These are phyloP conservation scores for Corynespora cassiicola DNA, from an alignment of 2,329 filamentous ascomycete species.

Conservation along the genomic window DNA sequence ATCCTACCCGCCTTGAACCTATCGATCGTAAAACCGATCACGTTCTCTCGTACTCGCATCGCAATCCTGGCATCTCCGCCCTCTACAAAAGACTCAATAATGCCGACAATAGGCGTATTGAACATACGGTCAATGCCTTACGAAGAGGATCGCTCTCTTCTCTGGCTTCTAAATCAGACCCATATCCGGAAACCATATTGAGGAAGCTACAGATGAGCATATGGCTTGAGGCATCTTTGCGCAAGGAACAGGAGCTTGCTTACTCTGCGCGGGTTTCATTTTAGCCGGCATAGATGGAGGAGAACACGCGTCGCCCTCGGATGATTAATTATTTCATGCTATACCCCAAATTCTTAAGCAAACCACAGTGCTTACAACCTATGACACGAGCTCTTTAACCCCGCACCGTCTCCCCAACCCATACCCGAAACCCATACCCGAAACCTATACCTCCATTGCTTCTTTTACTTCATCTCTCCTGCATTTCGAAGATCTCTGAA, in stretches of 20 bases:
- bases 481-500: no score
- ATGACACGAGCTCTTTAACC: no score
- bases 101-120: constrained; percentile 13
- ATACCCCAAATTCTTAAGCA: no score
- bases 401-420: no score
- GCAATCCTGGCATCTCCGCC: constrained; percentile 12
- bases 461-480: no score
- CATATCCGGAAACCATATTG: constrained; percentile 13
- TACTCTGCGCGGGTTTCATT: constrained; percentile 7
- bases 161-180: constrained; percentile 23
- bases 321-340: no score
- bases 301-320: no score
- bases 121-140: constrained; percentile 17
- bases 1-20: constrained; percentile 9
- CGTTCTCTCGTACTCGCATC: constrained; percentile 24
- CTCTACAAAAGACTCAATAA: constrained; percentile 22
- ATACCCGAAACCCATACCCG: no score
- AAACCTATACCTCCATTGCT: no score
- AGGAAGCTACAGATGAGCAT: constrained; percentile 25
- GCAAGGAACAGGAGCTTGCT: constrained; percentile 24
- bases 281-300: constrained; percentile 12
- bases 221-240: constrained; percentile 22
- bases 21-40: constrained; percentile 23
- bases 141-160: constrained; percentile 21
- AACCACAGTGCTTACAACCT: no score